phyloP scores from a whole-genome alignment of 2,329 filamentous ascomycete species.

The Fusarium mundagurra region DNA sequence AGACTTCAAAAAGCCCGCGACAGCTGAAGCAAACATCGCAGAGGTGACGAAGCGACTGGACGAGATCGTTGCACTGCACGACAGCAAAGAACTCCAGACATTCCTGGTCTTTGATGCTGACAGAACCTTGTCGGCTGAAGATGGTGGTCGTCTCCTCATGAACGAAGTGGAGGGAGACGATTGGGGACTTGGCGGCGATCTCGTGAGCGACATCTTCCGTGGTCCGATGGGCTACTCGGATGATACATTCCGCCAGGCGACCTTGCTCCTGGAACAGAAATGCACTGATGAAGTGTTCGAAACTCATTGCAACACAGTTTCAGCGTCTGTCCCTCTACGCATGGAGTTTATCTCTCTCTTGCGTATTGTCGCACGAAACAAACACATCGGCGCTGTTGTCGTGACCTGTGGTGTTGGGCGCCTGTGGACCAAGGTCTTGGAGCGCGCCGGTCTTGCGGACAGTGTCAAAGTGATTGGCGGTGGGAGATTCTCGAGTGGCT shows the following conservation, averaged over 20 bases:
- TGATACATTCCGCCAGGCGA: not conserved
- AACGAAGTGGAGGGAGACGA: not conserved
- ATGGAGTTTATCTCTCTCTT: conserved; percentile 60
- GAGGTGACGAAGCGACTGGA: conserved; percentile 48
- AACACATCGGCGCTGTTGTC: conserved; percentile 58
- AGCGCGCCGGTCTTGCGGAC: conserved; percentile 51
- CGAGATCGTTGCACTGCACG: conserved; percentile 44
- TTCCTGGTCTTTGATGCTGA: conserved; percentile 68
- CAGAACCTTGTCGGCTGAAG: conserved; percentile 61
- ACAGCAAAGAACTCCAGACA: conserved; percentile 47
- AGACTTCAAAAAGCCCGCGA: not conserved
- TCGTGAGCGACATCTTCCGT: conserved; percentile 53
- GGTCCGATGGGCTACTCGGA: not conserved
- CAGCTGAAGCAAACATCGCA: conserved; percentile 50
- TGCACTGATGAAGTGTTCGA: conserved; percentile 53
- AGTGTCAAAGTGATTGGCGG: conserved; percentile 63
- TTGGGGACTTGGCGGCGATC: not conserved
- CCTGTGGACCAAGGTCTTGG: conserved; percentile 66
- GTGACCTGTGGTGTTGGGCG: conserved; percentile 63
- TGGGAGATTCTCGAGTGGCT: conserved; percentile 56
- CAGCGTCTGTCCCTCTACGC: conserved; percentile 53
- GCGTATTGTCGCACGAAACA: conserved; percentile 36
- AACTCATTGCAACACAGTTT: conserved; percentile 55
- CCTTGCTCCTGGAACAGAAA: conserved; percentile 61
- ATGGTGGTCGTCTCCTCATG: conserved; percentile 64